Conservation (phyloP, 2,329 filamentous ascomycete genomes). For the Lojkania enalia region DNA sequence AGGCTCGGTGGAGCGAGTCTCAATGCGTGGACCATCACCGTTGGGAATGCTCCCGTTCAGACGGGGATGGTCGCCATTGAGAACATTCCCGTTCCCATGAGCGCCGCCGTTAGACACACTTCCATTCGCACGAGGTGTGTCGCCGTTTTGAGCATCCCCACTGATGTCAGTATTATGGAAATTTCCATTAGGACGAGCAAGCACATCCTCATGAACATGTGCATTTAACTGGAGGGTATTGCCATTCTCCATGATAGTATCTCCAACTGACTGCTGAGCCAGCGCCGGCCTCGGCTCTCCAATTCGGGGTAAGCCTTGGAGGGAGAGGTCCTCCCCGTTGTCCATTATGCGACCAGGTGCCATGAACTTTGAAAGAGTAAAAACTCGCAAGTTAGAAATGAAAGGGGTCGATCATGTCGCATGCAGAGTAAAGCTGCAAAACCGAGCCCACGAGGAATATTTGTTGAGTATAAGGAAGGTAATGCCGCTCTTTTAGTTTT, state of each 20-base stretch:
- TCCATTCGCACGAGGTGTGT: neutral
- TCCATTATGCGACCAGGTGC: conserved; percentile 11
- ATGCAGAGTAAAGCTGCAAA: conserved; percentile 8
- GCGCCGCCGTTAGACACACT: neutral
- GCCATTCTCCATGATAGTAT: neutral
- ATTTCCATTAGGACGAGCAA: too few relatives aligned
- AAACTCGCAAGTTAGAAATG: conserved; percentile 5
- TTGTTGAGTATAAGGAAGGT: conserved; percentile 6
- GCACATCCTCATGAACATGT: too few relatives aligned
- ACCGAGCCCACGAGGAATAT: neutral
- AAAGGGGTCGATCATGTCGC: conserved; percentile 8
- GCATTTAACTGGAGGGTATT: too few relatives aligned
- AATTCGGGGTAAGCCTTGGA: conserved; percentile 4
- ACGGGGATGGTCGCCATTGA: neutral
- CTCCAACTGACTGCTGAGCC: conserved; percentile 1
- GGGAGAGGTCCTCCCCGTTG: conserved; percentile 9
- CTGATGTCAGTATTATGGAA: too few relatives aligned
- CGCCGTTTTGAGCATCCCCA: too few relatives aligned
- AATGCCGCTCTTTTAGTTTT: conserved; percentile 10
- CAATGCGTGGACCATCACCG: neutral
- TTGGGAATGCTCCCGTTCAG: conserved; percentile 1
- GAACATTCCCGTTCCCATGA: conserved; percentile 3
- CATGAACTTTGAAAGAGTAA: conserved; percentile 11
- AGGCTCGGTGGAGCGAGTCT: conserved; percentile 1
- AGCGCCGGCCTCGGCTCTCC: conserved; percentile 4